These are phyloP conservation scores for Diacronema lutheri DNA, from an alignment of 78 protist species.

Conservation along the genomic window DNA sequence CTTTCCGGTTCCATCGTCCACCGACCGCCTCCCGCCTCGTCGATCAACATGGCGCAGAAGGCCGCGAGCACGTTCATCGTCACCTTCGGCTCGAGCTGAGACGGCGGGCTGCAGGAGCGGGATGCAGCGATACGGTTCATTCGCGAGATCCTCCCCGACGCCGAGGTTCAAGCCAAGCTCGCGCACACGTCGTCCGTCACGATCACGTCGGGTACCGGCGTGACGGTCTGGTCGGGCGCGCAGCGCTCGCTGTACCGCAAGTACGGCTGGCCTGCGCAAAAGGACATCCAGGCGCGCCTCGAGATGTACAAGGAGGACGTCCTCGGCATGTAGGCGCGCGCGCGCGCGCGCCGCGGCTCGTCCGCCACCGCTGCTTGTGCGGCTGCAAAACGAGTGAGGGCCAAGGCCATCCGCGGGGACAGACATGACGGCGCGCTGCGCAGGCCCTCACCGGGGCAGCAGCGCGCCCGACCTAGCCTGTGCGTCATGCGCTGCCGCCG, in stretches of 20 bases:
- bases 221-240: background rate
- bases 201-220: background rate
- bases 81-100: background rate
- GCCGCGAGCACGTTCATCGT: background rate
- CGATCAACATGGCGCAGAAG: background rate
- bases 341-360: too few species aligned
- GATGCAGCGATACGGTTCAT: background rate
- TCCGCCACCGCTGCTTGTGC: too few species aligned
- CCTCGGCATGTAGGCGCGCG: too few species aligned
- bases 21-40: background rate
- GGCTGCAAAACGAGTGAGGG: too few species aligned
- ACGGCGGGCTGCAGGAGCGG: conserved; percentile 2
- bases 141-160: background rate
- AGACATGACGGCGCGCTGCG: too few species aligned
- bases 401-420: too few species aligned
- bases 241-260: conserved; percentile 6
- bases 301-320: background rate
- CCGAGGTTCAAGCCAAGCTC: background rate
- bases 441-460: too few species aligned
- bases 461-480: too few species aligned
- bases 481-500: too few species aligned
- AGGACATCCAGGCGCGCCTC: background rate
- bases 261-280: background rate
- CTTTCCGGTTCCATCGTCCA: too few species aligned
- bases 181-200: background rate